These are phyloP conservation scores for Fusarium miscanthi DNA, from an alignment of 2,329 filamentous ascomycete species.

Conservation along the genomic window DNA sequence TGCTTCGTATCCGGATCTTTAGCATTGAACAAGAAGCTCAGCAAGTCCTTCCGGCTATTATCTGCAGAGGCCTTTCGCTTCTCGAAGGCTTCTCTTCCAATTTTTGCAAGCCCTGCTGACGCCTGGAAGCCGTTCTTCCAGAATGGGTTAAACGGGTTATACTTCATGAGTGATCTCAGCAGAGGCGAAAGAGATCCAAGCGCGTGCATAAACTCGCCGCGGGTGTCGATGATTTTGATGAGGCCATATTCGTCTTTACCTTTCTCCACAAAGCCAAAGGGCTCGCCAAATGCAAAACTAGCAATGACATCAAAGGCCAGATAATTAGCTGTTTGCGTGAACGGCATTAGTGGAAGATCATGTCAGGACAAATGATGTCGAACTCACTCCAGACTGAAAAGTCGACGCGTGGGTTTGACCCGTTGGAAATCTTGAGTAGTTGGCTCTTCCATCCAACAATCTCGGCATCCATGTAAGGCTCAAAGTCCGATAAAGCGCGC, in stretches of 20 bases:
- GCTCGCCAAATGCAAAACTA: background rate
- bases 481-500: background rate
- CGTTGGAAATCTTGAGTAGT: background rate
- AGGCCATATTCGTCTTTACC: background rate
- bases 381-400: background rate
- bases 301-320: background rate
- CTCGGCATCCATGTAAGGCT: background rate
- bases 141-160: background rate
- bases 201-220: background rate
- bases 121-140: background rate
- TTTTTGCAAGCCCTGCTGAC: background rate
- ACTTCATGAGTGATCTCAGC: background rate
- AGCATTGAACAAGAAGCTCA: background rate
- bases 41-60: background rate
- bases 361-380: fast-evolving
- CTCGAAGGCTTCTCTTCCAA: background rate
- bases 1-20: background rate
- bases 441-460: background rate
- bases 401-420: background rate
- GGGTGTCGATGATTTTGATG: background rate
- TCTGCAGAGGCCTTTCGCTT: background rate
- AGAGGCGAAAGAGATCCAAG: background rate
- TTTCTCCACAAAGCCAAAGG: background rate
- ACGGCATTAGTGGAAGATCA: fast-evolving
- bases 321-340: background rate